Conservation (phyloP, 371 early-diverging fungal genomes). For the Rhizopus sp. region DNA sequence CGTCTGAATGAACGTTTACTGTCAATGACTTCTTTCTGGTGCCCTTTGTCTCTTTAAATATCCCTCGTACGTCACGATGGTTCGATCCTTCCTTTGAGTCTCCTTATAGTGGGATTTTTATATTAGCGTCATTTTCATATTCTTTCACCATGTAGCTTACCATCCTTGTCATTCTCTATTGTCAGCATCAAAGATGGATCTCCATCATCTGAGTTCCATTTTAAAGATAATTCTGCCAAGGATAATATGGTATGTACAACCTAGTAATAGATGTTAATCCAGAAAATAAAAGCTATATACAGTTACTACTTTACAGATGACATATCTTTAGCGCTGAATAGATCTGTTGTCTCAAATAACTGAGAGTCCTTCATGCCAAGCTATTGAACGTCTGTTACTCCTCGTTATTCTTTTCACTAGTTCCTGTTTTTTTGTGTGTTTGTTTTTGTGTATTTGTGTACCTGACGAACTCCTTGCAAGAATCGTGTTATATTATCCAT, state of each 20-base stretch:
- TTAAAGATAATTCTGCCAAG: slow-evolving; percentile 16
- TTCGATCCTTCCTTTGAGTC: no score
- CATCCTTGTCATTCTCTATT: not conserved
- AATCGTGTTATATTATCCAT: slow-evolving; percentile 83
- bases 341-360: slow-evolving; percentile 90
- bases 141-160: not conserved
- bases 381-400: slow-evolving; percentile 3
- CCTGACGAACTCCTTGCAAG: slow-evolving; percentile 60
- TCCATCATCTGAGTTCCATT: not conserved
- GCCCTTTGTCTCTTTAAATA: no score
- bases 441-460: slow-evolving; percentile 13
- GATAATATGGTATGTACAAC: slow-evolving; percentile 20
- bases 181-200: not conserved
- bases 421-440: not conserved
- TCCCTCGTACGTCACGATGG: no score
- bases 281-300: not conserved
- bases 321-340: slow-evolving; percentile 90
- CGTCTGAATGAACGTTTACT: no score
- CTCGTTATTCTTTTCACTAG: no score
- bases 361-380: slow-evolving; percentile 72
- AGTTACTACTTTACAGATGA: slow-evolving; percentile 55
- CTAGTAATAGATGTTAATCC: not conserved
- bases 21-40: no score
- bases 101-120: no score
- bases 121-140: no score